These are phyloP conservation scores for Evansstolkia leycettana DNA, from an alignment of 495 filamentous ascomycete genomes.

Conservation along the genomic window DNA sequence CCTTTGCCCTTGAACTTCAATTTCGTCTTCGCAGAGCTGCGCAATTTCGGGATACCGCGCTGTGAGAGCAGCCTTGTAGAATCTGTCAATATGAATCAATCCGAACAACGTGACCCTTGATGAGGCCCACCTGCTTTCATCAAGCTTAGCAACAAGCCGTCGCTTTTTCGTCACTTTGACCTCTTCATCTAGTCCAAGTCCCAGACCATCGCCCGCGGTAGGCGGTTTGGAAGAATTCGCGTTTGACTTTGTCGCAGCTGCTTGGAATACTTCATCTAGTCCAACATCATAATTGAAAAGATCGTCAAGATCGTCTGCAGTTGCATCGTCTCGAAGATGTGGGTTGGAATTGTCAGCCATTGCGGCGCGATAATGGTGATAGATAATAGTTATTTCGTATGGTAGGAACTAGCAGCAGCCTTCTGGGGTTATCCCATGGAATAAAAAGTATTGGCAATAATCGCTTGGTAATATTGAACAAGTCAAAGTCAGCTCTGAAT, in stretches of 20 bases:
- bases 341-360: too few relatives aligned
- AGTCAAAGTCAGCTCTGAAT: too few relatives aligned
- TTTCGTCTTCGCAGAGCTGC: constrained; percentile 53
- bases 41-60: constrained; percentile 72
- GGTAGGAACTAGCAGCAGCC: too few relatives aligned
- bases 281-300: constrained; percentile 63
- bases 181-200: constrained; percentile 74
- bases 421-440: too few relatives aligned
- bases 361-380: too few relatives aligned
- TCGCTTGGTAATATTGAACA: too few relatives aligned
- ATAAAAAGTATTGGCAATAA: too few relatives aligned
- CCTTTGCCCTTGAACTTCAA: constrained; percentile 86
- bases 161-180: constrained; percentile 68
- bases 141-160: constrained; percentile 68
- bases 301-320: constrained; percentile 37
- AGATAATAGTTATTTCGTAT: too few relatives aligned
- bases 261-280: constrained; percentile 36
- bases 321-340: constrained; percentile 6
- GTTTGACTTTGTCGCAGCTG: constrained; percentile 21
- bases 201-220: constrained; percentile 20
- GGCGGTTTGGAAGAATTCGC: constrained; percentile 15
- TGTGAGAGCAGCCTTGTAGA: constrained; percentile 56
- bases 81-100: neutral
- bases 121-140: constrained; percentile 54
- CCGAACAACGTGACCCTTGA: neutral